A percentile compares a stretch with the other conserved stretches of the same genome.
phyloP scores from a whole-genome alignment of 768 basidiomycete species.

The Megacollybia marginata region DNA sequence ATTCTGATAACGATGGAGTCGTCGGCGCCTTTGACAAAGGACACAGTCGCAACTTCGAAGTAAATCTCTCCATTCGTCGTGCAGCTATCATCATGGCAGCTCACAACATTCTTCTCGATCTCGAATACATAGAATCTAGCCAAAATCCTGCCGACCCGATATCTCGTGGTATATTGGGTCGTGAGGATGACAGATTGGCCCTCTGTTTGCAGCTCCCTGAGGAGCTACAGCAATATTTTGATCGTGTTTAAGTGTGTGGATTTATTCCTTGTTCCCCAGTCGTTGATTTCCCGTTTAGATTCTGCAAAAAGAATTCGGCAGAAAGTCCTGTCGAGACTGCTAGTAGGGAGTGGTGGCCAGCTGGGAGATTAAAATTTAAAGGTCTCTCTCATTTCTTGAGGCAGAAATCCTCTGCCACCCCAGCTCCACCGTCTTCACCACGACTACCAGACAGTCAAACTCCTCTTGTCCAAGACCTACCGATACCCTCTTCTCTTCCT shows the following conservation, averaged over 20 bases:
- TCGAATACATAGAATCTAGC: constrained; percentile 10
- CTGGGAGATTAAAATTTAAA: background rate
- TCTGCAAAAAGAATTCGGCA: too few relatives aligned
- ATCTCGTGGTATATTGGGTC: too few relatives aligned
- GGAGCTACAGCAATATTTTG: background rate
- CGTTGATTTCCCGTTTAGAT: background rate
- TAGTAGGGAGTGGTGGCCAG: too few relatives aligned
- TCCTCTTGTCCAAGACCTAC: too few relatives aligned
- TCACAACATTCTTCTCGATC: constrained; percentile 1
- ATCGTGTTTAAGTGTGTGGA: constrained; percentile 3
- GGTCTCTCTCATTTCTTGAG: background rate
- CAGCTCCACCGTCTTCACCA: background rate
- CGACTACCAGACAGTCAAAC: too few relatives aligned
- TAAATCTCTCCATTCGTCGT: too few relatives aligned
- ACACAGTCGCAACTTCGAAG: too few relatives aligned
- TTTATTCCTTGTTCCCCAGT: too few relatives aligned
- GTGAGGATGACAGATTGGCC: background rate
- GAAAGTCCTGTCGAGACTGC: too few relatives aligned
- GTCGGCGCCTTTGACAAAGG: constrained; percentile 23
- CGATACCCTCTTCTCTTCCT: too few relatives aligned
- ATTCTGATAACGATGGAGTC: constrained; percentile 29
- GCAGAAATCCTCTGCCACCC: background rate
- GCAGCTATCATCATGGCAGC: constrained; percentile 1
- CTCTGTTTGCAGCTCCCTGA: constrained; percentile 1
- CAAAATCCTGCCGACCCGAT: too few relatives aligned